Evolutionary conservation across 2,329 filamentous ascomycete genomes (phyloP), one percentile per base, ranked within the genome.

Genomic region (Fusarium illudens): DNA sequence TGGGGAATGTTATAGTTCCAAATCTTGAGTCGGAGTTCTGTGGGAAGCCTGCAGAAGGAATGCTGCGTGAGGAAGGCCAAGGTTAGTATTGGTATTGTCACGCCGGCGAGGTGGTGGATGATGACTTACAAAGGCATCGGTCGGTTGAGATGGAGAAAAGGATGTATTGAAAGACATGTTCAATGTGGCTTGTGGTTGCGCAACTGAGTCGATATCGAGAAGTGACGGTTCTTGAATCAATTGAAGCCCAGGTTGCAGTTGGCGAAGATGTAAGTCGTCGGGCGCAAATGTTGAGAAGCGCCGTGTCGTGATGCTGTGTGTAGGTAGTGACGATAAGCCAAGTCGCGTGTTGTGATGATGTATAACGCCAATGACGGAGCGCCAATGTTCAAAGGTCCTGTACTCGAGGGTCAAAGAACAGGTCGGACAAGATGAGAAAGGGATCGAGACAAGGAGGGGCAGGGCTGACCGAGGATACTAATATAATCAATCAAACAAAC

Each of bases 1-100:
- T 73, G 70, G 1, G 82, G 80, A 17, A 83, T 73, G 67, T 79
- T 84, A 66, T 81, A 76, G 37, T 76, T 75, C 84, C 84, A 85
- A 50, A 85, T 83, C 58, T 78, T 81, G 22, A 84, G 74, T 11
- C 84, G 81, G 15, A 85, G 74, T 67, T 85, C 84, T 12, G 78
- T 70, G 2, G 84, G 84, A 1, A 85, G 81, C 39, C 71, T 73
- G 17, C 76, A 62, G 64, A 85, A 85, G 50, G 76, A 69, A 46
- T 75, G 78, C 84, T 85, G 65, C 20, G 39, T 15, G 46, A 33
- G 19, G 22, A 51, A 19, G 30, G 13, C 10, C 29, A 42, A 58
- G 44, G 57, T 69, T 37, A 70, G 70, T 17, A 19, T 50, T 15
- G 37, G 37, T 50, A 29, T 36, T 62, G 20, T 25, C 15, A 25